Evolutionary conservation across 75 land plant species (phyloP).

Genomic region (Gnetum montanum): DNA sequence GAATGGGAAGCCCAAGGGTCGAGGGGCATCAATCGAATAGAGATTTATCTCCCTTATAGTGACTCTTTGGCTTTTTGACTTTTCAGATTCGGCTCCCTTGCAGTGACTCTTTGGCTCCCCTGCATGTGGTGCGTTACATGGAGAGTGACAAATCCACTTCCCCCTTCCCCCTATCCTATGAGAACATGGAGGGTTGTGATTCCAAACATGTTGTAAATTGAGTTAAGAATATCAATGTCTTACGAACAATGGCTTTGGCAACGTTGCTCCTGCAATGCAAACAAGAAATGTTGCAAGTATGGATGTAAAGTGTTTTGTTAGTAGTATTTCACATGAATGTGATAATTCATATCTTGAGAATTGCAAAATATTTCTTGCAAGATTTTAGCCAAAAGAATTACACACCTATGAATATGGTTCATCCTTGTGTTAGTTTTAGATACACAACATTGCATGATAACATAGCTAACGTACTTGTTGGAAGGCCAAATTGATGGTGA

Average conservation of each 20-base stretch:
- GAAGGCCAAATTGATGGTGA: conserved; percentile 71
- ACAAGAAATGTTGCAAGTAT: conserved; percentile 13
- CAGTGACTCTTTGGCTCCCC: too few relatives aligned
- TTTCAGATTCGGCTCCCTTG: too few relatives aligned
- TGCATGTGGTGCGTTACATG: too few relatives aligned
- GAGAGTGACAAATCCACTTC: too few relatives aligned
- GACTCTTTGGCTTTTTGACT: too few relatives aligned
- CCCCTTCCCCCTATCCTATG: too few relatives aligned
- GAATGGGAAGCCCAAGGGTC: too few relatives aligned
- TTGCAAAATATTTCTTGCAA: conserved; percentile 64
- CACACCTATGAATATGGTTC: conserved; percentile 64
- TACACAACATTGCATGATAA: conserved; percentile 57
- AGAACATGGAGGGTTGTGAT: too few relatives aligned
- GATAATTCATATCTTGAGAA: conserved; percentile 70
- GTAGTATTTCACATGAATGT: conserved; percentile 49
- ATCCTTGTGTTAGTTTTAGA: conserved; percentile 82
- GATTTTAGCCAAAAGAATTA: conserved; percentile 62
- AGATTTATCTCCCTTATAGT: too few relatives aligned
- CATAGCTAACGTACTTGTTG: conserved; percentile 84
- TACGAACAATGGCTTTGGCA: conserved; percentile 16
- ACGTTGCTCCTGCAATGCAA: conserved; percentile 7
- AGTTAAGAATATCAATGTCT: conserved; percentile 15
- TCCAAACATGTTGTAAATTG: neutral
- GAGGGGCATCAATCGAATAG: too few relatives aligned
- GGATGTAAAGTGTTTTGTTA: conserved; percentile 21